phyloP scores from a whole-genome alignment of 2,329 filamentous ascomycete genomes.

The Zymoseptoria ardabiliae region DNA sequence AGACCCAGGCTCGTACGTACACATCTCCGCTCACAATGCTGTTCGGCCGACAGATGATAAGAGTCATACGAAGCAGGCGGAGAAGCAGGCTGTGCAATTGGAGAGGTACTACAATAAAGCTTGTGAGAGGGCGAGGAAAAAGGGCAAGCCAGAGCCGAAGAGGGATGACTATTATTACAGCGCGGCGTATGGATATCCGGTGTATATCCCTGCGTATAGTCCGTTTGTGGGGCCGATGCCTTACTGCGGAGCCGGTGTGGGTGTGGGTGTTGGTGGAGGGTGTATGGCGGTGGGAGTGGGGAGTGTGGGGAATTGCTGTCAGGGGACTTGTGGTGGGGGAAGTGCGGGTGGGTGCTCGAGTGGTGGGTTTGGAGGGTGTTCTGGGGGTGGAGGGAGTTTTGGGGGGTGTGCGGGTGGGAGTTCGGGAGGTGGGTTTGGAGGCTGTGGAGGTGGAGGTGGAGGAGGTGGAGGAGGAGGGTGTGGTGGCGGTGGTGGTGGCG shows the following conservation, averaged over 20 bases:
- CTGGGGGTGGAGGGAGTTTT: slow-evolving; percentile 37
- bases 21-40: slow-evolving; percentile 68
- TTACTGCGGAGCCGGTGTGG: slow-evolving; percentile 23
- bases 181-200: slow-evolving; percentile 35
- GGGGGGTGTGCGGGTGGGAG: slow-evolving; percentile 34
- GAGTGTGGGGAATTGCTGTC: slow-evolving; percentile 41
- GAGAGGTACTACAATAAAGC: slow-evolving; percentile 50
- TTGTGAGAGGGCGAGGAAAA: slow-evolving; percentile 32
- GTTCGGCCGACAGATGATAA: slow-evolving; percentile 36
- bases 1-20: slow-evolving; percentile 51
- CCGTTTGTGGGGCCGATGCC: slow-evolving; percentile 37
- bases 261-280: slow-evolving; percentile 38
- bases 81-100: slow-evolving; percentile 34
- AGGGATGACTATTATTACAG: slow-evolving; percentile 34
- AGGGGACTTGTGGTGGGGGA: slow-evolving; percentile 36
- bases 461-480: slow-evolving; percentile 13
- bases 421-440: slow-evolving; percentile 35
- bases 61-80: slow-evolving; percentile 13
- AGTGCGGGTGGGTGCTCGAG: slow-evolving; percentile 32
- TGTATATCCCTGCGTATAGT: slow-evolving; percentile 28
- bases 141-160: slow-evolving; percentile 30
- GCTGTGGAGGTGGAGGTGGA: slow-evolving; percentile 27
- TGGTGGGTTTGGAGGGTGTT: slow-evolving; percentile 37
- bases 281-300: slow-evolving; percentile 38
- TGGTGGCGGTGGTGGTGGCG: slow-evolving; percentile 7